Conservation (phyloP, 306 rosid species). For the Acmispon strigosus region DNA sequence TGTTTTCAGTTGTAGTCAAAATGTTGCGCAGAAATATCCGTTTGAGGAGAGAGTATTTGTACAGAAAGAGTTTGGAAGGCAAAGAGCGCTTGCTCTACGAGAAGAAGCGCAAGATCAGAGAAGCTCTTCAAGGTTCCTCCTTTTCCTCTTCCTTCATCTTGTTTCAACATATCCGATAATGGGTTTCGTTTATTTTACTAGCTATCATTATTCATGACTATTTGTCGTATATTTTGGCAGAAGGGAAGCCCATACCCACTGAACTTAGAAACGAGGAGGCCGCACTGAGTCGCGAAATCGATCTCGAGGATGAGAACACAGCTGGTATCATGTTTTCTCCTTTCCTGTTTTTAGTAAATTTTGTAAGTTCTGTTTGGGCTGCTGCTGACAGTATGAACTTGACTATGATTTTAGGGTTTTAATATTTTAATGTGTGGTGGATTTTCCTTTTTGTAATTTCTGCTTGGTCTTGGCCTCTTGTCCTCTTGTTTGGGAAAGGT, state of each 20-base stretch:
- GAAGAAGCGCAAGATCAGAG: constrained; percentile 81
- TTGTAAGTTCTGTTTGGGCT: background rate
- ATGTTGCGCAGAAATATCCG: constrained; percentile 71
- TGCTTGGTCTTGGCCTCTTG: no score
- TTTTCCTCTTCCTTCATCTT: background rate
- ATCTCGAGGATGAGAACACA: constrained; percentile 71
- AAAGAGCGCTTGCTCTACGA: constrained; percentile 64
- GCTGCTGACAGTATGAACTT: background rate
- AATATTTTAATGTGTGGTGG: background rate
- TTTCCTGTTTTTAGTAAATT: background rate
- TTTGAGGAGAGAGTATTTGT: constrained; percentile 69
- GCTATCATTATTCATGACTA: background rate
- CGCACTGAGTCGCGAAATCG: constrained; percentile 72
- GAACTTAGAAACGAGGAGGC: constrained; percentile 92
- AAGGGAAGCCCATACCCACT: constrained; percentile 86
- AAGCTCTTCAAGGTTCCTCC: constrained; percentile 60
- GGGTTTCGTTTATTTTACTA: background rate
- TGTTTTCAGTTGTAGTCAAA: background rate
- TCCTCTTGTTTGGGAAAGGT: background rate
- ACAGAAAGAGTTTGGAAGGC: constrained; percentile 81
- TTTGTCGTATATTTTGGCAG: constrained; percentile 27
- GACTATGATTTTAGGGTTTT: background rate
- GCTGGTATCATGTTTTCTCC: constrained; percentile 39
- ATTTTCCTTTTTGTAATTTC: background rate
- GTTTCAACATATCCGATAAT: background rate